Base-by-base conservation (phyloP, 495 filamentous ascomycete genomes). In the Apiosordaria backusii region DNA sequence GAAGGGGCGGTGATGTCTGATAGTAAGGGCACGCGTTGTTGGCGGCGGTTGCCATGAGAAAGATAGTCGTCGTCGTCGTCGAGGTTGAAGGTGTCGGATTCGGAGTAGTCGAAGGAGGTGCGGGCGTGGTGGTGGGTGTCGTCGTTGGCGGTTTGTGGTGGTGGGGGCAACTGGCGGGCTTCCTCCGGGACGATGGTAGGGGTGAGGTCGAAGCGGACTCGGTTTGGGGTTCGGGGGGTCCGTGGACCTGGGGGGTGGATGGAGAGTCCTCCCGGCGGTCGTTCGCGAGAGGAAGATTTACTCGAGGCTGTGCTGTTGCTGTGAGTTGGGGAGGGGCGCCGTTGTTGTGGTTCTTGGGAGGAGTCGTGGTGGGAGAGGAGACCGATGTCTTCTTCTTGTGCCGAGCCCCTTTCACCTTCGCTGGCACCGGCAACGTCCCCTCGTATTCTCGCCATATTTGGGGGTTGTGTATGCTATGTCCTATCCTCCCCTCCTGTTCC, bases 1-100 rank as follows among this genome's bases (percentile, higher is more conserved):
- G 90, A 91, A 18, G 93, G 93, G 16, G 93, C 92, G 78, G 95
- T 89, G 67, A 97, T 92, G 63, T 87, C 87, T 16, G 92, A 96
- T 55, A 97, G 79, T 29, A 98, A 82, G 57, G 94, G 94, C 19
- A 87, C 81, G 57, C 86, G 82, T 50, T 75, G 69, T n/a, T 76
- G 89, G 83, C 82, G 18, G 81, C 81, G 66, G 50, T 78, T 54
- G 27, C 29, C 53, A 21, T 13, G 1, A n/a, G 60, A 54, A 23
- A 57, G 24, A 22, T 71, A 63, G 67, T 67, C 67, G 35, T 74
- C 70, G 18, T 68, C 67, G 61, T 74, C 73, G 62, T 79, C 77
- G 7, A 76, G 55, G 61, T 78, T 75, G 65, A 81, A 78, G 60
- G 73, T 79, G 65, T 77, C 76, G 10, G 35, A 45, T 45, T 45